Evolutionary conservation across 2,329 filamentous ascomycete genomes (phyloP), one percentile per base, ranked within the genome.

Genomic region (Aphanocladium album): DNA sequence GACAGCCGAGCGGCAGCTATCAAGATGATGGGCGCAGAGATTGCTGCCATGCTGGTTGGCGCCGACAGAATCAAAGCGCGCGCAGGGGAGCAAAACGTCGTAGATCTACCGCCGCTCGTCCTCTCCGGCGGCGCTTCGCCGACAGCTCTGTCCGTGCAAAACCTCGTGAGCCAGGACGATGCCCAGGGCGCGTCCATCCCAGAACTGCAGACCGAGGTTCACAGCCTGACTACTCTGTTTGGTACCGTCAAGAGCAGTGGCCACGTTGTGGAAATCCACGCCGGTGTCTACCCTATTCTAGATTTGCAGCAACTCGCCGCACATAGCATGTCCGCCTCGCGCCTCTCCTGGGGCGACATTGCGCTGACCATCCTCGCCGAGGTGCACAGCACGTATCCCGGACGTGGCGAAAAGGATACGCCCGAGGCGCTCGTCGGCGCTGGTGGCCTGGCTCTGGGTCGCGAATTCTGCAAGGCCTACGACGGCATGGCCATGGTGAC

Each of bases 221-320:
- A 61, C 1, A 50, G 63, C 6, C 64, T 71, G 12, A 62, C 67
- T 1, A 39, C 56, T 8, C 59, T 70, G 7, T 63, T 71, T 35
- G 41, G 16, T 2, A 60, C 65, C 2, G 65, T 78, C 61, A 75
- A 67, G 56, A 69, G 64, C 59, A 67, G 71, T 5, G 75, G 74
- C 39, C 77, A 81, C 54, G 72, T 69, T 1, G 78, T 91, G 27
- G 89, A 92, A 70, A 77, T 91, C 2, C 90, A 93, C 70, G 89
- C 89, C 0, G 89, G 89, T 33, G 88, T 90, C 2, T 93, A 93
- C 69, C 85, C 89, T 0, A 79, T 86, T 3, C 81, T 93, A 9
- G 90, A 95, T 71, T 78, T 93, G 67, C 90, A 95, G 71, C 90
- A 95, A 71, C 78, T 93, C 2, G 87, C 89, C 1, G 90, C 89